Evolutionary conservation across 1,284 basidiomycete species (phyloP).

Genomic region (Moniliophthora roreri): DNA sequence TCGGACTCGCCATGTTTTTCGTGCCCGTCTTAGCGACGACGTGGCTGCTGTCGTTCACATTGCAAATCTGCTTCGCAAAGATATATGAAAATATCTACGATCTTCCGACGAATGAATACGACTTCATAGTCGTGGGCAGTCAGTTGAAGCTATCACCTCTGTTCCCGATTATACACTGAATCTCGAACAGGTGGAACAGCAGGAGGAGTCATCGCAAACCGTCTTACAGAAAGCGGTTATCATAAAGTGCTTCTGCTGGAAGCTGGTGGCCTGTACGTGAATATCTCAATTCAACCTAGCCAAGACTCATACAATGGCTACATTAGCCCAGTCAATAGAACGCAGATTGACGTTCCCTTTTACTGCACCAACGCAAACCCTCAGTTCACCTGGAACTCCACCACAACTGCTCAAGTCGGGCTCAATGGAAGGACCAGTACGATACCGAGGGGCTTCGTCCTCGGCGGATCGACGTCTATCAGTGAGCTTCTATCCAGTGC

Average conservation of each 20-base stretch:
- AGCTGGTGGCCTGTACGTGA: neutral
- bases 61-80: neutral
- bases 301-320: neutral
- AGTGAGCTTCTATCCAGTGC: conserved; percentile 22
- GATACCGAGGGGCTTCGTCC: conserved; percentile 24
- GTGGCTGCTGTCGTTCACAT: too few relatives aligned
- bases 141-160: neutral
- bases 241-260: neutral
- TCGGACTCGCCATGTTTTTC: too few relatives aligned
- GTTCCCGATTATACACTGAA: neutral
- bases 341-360: neutral
- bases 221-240: neutral
- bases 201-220: conserved; percentile 4
- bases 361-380: neutral
- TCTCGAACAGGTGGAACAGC: neutral
- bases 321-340: neutral
- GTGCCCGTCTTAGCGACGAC: too few relatives aligned
- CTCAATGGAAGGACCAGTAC: conserved; percentile 16
- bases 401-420: conserved; percentile 22
- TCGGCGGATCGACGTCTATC: conserved; percentile 32
- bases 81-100: neutral
- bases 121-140: neutral
- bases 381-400: conserved; percentile 26
- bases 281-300: neutral
- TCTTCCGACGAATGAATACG: neutral